A percentile compares a stretch with the other conserved stretches of the same genome.
Evolutionary conservation across 805 yeast species (phyloP).

Genomic region (Vanderwaltozyma tropicalis): DNA sequence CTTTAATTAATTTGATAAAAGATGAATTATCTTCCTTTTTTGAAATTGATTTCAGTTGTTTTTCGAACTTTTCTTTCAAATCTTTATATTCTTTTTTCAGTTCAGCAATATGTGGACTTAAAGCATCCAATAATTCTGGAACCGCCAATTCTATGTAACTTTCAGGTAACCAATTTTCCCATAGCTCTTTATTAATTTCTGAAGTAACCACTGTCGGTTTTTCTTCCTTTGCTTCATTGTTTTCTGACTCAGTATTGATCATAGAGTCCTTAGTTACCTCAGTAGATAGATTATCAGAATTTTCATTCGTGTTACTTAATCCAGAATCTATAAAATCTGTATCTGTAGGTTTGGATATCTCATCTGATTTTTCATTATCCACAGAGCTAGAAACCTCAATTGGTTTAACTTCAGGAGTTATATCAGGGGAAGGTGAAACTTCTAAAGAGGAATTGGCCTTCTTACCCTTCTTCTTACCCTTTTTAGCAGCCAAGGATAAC

Average conservation of each 20-base stretch:
- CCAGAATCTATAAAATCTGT: no score
- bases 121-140: background rate
- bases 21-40: conserved; percentile 9
- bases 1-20: conserved; percentile 17
- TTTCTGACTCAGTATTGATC: background rate
- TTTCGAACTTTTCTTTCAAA: conserved; percentile 1
- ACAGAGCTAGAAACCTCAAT: background rate
- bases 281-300: background rate
- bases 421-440: background rate
- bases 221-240: background rate
- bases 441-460: conserved; percentile 6
- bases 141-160: background rate
- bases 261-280: no score
- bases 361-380: background rate
- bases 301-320: background rate
- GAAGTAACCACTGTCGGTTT: background rate
- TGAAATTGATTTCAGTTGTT: conserved; percentile 1
- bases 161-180: conserved; percentile 1
- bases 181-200: background rate
- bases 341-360: no score
- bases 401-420: background rate
- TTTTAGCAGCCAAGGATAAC: conserved; percentile 67
- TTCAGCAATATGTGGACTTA: conserved; percentile 6
- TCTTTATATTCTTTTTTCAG: conserved; percentile 1
- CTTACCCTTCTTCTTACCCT: conserved; percentile 25